Conservation (phyloP, 495 filamentous ascomycete genomes). For the Elasticomyces elasticus region DNA sequence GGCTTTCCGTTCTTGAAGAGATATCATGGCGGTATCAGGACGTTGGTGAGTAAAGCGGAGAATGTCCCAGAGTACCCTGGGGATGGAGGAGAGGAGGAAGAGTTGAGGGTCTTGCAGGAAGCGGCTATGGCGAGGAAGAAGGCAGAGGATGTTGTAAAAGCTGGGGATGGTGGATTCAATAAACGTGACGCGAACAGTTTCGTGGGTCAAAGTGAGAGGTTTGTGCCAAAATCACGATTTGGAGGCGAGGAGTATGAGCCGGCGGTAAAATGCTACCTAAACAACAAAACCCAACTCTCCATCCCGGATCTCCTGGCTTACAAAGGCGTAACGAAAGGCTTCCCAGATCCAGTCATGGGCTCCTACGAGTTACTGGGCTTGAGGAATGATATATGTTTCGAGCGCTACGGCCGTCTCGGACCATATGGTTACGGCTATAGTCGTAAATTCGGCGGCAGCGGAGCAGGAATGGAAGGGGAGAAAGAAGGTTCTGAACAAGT, state of each 20-base stretch:
- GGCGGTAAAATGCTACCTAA: conserved; percentile 68
- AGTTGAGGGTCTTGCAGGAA: conserved; percentile 13
- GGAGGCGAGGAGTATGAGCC: conserved; percentile 30
- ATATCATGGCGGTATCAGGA: conserved; percentile 74
- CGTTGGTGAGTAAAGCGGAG: conserved; percentile 48
- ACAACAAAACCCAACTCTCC: conserved; percentile 48
- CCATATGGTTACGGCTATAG: conserved; percentile 87
- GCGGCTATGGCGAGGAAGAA: conserved; percentile 31
- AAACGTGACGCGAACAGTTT: conserved; percentile 14
- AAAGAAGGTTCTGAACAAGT: conserved; percentile 61
- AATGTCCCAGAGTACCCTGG: conserved; percentile 67
- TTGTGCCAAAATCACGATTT: conserved; percentile 3
- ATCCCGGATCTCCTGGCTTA: conserved; percentile 62
- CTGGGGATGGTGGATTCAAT: conserved; percentile 14
- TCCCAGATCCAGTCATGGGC: conserved; percentile 73
- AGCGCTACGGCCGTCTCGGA: conserved; percentile 77
- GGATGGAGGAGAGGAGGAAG: conserved; percentile 37
- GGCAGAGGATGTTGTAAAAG: conserved; percentile 22
- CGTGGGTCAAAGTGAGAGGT: conserved; percentile 18
- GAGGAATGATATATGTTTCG: conserved; percentile 84
- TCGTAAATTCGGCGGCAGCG: conserved; percentile 62
- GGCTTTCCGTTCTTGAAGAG: conserved; percentile 67
- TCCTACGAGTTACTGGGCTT: conserved; percentile 72
- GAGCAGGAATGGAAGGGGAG: conserved; percentile 71
- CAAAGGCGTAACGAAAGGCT: conserved; percentile 63